phyloP scores from a whole-genome alignment of 257 asterid species.

The Hygrophila difformis region DNA sequence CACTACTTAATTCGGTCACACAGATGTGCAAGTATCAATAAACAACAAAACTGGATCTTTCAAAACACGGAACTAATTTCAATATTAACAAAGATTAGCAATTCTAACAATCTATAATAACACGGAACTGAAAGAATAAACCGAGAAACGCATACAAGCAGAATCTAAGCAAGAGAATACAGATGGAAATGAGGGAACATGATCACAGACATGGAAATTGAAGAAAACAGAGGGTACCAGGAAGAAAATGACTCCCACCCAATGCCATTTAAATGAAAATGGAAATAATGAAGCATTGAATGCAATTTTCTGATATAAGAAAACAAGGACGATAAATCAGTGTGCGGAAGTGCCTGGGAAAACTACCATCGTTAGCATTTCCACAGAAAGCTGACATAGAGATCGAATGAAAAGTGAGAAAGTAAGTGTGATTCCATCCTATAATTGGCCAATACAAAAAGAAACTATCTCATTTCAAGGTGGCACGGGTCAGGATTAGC shows the following conservation, averaged over 20 bases:
- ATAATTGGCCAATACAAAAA: slow-evolving; percentile 15
- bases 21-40: neutral
- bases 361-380: slow-evolving; percentile 23
- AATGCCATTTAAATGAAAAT: slow-evolving; percentile 2
- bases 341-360: neutral
- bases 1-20: neutral
- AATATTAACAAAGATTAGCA: neutral
- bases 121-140: neutral
- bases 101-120: neutral
- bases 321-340: slow-evolving; percentile 7
- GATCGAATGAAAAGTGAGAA: slow-evolving; percentile 8
- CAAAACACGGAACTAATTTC: slow-evolving; percentile 2
- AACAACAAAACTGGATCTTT: neutral
- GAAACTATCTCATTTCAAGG: slow-evolving; percentile 18
- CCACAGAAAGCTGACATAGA: neutral
- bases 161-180: neutral
- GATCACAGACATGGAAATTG: neutral
- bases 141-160: slow-evolving; percentile 5
- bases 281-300: slow-evolving; percentile 3
- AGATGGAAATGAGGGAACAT: slow-evolving; percentile 2
- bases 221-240: slow-evolving; percentile 11
- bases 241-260: slow-evolving; percentile 5
- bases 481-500: slow-evolving; percentile 19
- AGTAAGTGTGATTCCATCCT: slow-evolving; percentile 5
- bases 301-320: slow-evolving; percentile 8